A percentile compares a stretch with the other conserved stretches of the same genome.
Evolutionary conservation across 208 protist genomes (phyloP).

Genomic region (Strigomonas culicis): DNA sequence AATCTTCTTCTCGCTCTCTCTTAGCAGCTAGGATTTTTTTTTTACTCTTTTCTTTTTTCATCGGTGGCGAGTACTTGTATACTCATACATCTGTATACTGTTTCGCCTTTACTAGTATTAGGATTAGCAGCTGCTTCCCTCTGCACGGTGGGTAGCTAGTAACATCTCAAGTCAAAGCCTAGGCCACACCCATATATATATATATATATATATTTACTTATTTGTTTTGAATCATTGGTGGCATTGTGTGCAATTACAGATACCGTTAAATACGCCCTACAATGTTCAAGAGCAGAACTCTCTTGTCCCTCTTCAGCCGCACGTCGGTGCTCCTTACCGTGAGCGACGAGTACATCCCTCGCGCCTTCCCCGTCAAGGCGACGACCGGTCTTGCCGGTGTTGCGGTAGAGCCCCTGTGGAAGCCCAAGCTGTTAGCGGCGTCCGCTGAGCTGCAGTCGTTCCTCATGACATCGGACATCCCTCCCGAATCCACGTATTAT

Average conservation of each 20-base stretch:
- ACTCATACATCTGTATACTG: neutral
- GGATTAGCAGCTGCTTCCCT: too few relatives aligned
- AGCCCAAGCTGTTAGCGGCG: constrained; percentile 87
- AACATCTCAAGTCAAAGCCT: too few relatives aligned
- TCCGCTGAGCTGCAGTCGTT: constrained; percentile 82
- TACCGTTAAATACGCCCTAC: too few relatives aligned
- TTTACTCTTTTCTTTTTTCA: neutral
- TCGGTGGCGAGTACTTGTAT: neutral
- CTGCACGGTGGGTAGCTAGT: too few relatives aligned
- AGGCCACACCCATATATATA: too few relatives aligned
- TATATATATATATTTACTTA: too few relatives aligned
- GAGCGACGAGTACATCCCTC: constrained; percentile 90
- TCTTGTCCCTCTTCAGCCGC: constrained; percentile 34
- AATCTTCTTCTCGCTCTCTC: neutral
- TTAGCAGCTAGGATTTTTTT: neutral
- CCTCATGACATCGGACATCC: constrained; percentile 81
- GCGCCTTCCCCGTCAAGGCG: constrained; percentile 88
- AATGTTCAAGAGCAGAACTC: too few relatives aligned
- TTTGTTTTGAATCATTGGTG: neutral
- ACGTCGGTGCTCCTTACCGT: constrained; percentile 59
- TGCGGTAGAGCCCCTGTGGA: constrained; percentile 89
- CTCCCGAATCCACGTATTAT: constrained; percentile 89
- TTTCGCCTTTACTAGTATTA: constrained; percentile 4
- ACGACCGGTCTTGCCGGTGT: constrained; percentile 87
- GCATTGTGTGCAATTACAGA: too few relatives aligned